Percentiles rank a stretch among this genome's conserved stretches.
Evolutionary conservation across 1,284 basidiomycete genomes (phyloP).

Genomic region (Amylostereum areolatum): DNA sequence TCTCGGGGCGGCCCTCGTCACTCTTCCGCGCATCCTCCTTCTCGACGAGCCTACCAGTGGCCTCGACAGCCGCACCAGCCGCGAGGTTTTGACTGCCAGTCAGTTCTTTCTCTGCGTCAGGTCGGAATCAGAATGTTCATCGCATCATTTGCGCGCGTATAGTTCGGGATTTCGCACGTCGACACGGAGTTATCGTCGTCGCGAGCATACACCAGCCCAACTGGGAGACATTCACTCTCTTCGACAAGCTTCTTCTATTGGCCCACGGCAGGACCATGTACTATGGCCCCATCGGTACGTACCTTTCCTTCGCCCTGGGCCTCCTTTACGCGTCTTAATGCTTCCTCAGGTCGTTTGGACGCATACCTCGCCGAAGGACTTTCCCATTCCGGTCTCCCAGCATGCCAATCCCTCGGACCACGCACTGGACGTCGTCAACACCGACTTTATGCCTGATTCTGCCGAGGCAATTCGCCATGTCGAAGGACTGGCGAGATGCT

Average conservation of each 20-base stretch:
- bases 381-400: constrained; percentile 28
- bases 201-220: constrained; percentile 63
- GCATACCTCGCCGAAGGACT: constrained; percentile 36
- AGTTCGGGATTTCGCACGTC: constrained; percentile 19
- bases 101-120: constrained; percentile 20
- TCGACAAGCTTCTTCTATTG: constrained; percentile 52
- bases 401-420: constrained; percentile 46
- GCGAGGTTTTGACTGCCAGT: constrained; percentile 44
- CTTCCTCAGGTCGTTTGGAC: constrained; percentile 18
- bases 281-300: constrained; percentile 32
- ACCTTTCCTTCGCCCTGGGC: background rate
- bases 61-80: constrained; percentile 57
- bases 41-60: constrained; percentile 62
- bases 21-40: constrained; percentile 53
- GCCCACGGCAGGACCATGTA: constrained; percentile 45
- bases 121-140: constrained; percentile 9
- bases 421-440: constrained; percentile 38
- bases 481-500: constrained; percentile 7
- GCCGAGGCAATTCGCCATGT: constrained; percentile 25
- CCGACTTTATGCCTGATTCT: constrained; percentile 18
- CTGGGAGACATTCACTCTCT: constrained; percentile 50
- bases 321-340: background rate
- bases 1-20: constrained; percentile 59
- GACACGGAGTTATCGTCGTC: constrained; percentile 47
- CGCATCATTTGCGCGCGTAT: background rate